phyloP scores from a whole-genome alignment of 106 monocot species.

The Dendrobium nobile region DNA sequence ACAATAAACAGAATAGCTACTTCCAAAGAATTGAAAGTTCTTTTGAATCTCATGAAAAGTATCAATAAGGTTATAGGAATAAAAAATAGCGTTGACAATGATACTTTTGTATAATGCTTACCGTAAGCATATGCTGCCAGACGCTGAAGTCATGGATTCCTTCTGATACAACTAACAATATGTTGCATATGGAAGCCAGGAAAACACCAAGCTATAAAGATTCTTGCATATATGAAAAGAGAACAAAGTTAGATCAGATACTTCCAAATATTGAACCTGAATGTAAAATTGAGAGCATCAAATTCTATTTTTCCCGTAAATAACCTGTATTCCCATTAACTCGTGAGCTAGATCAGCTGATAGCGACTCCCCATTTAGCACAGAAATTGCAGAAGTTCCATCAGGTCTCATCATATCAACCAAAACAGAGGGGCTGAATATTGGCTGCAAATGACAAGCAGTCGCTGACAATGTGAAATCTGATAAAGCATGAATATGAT shows the following conservation, averaged over 20 bases:
- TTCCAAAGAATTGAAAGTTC: not conserved
- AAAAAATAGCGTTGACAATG: slow-evolving; percentile 5
- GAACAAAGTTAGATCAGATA: slow-evolving; percentile 22
- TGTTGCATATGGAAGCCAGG: slow-evolving; percentile 83
- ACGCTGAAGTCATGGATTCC: slow-evolving; percentile 72
- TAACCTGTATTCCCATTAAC: slow-evolving; percentile 89
- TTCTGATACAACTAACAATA: slow-evolving; percentile 79
- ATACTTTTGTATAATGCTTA: slow-evolving; percentile 21
- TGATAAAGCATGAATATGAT: not conserved
- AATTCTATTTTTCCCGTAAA: slow-evolving; percentile 8
- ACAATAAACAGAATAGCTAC: not conserved
- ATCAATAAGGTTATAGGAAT: not conserved
- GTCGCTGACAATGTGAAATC: not conserved
- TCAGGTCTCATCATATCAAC: slow-evolving; percentile 92
- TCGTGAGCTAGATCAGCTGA: slow-evolving; percentile 90
- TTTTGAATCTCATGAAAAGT: not conserved
- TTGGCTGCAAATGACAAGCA: slow-evolving; percentile 48
- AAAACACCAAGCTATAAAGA: slow-evolving; percentile 79
- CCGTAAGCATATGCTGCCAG: slow-evolving; percentile 89
- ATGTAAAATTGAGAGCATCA: not conserved
- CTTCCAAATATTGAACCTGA: not conserved
- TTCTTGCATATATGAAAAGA: slow-evolving; percentile 57
- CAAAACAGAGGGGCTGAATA: slow-evolving; percentile 81
- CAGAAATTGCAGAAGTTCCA: slow-evolving; percentile 77
- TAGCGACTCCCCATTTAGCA: slow-evolving; percentile 63